Base-by-base conservation (phyloP, 2,329 filamentous ascomycete species). In the Dichotomopilus funicola region DNA sequence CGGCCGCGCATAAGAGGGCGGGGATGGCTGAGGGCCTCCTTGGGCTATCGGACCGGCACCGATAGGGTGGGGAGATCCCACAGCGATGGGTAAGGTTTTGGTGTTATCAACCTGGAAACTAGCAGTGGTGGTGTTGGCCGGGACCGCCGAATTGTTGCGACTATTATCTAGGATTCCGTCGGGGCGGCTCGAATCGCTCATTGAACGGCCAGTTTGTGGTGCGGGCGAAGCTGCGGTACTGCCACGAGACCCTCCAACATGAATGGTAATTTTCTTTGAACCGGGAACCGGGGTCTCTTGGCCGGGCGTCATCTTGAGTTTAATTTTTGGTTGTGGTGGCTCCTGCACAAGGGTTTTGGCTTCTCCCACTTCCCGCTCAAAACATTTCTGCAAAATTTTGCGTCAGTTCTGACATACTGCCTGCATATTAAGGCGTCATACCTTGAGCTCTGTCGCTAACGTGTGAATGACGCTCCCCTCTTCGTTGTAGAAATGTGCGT, bases 401-500 rank as follows among this genome's bases (percentile, higher is more conserved):
- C 36, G 55, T 57, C 27, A 58, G 49, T 36, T 37, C 11, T 46
- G 36, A 27, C 10, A 46, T 35, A 49, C 42, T 6, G n/a, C 12
- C 27, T 11, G 6, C 27, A 11, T 3, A 12, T 10, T 2, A 33
- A 5, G 6, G 4, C 7, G 6, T 19, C 68, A 49, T 73, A 89
- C 89, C 81, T 95, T 86, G 6, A 96, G 80, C 57, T 94, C 85
- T 49, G 85, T 81, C 0, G 90, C 89, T 58, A 94, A 76, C 27
- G 81, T 77, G 61, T 85, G 89, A 51, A 96, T 91, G 12, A 90
- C 87, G 65, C 91, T 96, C 4, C 87, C 88, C 66, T 96, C 91
- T 69, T 96, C 89, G 63, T 96, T 96, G 75, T 92, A 96, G 57
- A 86, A 86, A 65, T 85, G 87, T 0, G 91, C 90, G 70, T 96